Evolutionary conservation across 2,329 filamentous ascomycete genomes (phyloP), one percentile per base, ranked within the genome.

Genomic region (Pseudomassariella vexata): DNA sequence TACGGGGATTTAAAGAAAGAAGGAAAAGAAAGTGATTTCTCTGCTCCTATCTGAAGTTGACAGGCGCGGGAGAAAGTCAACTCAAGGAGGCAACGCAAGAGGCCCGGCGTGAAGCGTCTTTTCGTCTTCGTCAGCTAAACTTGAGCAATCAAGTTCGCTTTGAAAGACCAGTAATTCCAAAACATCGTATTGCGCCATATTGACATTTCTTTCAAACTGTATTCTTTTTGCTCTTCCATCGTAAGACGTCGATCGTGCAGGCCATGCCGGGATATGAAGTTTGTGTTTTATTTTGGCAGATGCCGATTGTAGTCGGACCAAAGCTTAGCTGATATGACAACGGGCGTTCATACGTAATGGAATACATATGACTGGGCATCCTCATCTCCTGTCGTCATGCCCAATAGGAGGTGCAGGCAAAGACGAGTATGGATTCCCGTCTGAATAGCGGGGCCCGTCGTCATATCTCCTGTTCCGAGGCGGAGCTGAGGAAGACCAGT

Each of bases 351-450:
- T 30, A 36, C 19, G 31, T 35, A 30, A 32, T 38, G 29, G 5
- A 19, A n/a, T 11, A 12, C 15, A 8, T n/a, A 17, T 11, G 9
- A 14, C 9, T 24, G 25, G 12, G 11, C 9, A 22, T 48, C 43
- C 28, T 49, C 49, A 63, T 43, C 54, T 57, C 50, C 57, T 56
- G 39, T 56, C 53, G 33, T 56, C 52, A 8, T n/a, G n/a, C n/a
- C 53, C 57, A 32, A 57, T 45, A 35, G 61, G 56, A 39, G 61
- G 60, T 6, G 65, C 57, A 24, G 67, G 62, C 30, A 72, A 48
- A 25, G 58, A 51, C 25, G 59, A 49, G 44, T 70, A 70, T 3
- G 68, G 61, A 38, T 67, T 67, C 32, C 61, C 66, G 39, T 71
- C 65, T 27, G 56, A 49, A 45, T 69, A 70, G 38, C 52, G 64